A percentile compares a stretch with the other conserved stretches of the same genome.
These are phyloP conservation scores for Pythium guiyangense DNA, from an alignment of 352 stramenopile species.

Conservation along the genomic window DNA sequence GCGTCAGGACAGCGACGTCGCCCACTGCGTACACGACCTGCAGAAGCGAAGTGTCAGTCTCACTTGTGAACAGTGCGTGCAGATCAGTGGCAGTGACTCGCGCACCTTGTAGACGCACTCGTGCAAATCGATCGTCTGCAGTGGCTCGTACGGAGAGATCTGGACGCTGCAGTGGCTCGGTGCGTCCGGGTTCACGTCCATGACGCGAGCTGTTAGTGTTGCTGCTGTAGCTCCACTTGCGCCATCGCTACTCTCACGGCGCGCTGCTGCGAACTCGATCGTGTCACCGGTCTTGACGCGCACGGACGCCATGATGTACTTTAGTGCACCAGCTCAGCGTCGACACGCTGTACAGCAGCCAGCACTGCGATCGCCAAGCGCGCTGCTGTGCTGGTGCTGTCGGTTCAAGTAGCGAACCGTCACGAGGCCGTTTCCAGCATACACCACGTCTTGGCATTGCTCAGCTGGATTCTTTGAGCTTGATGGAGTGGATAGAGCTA, in stretches of 20 bases:
- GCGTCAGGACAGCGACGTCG: conserved; percentile 24
- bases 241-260: not conserved
- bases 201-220: conserved; percentile 21
- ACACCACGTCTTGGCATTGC: too few relatives aligned
- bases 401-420: too few relatives aligned
- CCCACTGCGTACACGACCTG: conserved; percentile 43
- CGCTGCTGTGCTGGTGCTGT: too few relatives aligned
- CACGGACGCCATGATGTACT: not conserved
- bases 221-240: not conserved
- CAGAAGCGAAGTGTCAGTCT: not conserved
- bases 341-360: not conserved
- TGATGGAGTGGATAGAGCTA: too few relatives aligned
- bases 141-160: conserved; percentile 35
- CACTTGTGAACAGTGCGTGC: too few relatives aligned
- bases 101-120: conserved; percentile 30
- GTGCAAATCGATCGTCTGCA: conserved; percentile 27
- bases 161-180: conserved; percentile 30
- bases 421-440: too few relatives aligned
- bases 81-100: too few relatives aligned
- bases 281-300: conserved; percentile 37
- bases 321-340: not conserved
- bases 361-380: too few relatives aligned
- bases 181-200: conserved; percentile 21
- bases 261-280: conserved; percentile 36
- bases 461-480: too few relatives aligned